Percentiles rank a stretch among this genome's conserved stretches.
These are phyloP conservation scores for Danielia reshetovae DNA, from an alignment of 805 yeast species.

Conservation along the genomic window DNA sequence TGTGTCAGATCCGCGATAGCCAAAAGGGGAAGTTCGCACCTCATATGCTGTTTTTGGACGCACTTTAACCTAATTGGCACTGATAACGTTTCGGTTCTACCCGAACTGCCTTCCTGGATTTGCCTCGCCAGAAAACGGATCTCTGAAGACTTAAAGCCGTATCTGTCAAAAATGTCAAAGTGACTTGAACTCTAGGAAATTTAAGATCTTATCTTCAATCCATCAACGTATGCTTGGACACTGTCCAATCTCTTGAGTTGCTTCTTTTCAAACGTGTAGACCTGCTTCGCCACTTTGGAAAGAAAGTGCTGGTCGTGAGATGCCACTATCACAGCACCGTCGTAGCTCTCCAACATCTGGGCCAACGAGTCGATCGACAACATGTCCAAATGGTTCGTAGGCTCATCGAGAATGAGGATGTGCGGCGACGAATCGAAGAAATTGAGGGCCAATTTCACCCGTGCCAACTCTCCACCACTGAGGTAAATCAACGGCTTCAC, in stretches of 20 bases:
- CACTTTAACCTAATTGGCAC: no score
- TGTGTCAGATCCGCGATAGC: no score
- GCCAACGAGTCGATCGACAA: slow-evolving; percentile 1
- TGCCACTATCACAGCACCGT: slow-evolving; percentile 1
- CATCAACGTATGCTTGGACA: neutral
- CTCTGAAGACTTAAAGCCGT: no score
- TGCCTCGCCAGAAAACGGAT: no score
- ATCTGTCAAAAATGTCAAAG: no score
- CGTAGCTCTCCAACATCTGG: neutral
- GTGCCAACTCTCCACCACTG: slow-evolving; percentile 1
- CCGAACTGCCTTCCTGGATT: no score
- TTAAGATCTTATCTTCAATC: no score
- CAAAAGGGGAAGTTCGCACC: no score
- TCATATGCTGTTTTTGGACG: no score
- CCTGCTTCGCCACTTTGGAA: neutral
- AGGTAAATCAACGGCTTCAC: neutral
- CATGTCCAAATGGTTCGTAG: slow-evolving; percentile 1
- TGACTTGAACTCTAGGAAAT: no score
- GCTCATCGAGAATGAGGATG: neutral
- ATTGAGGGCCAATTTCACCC: neutral
- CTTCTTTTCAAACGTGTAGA: slow-evolving; percentile 1
- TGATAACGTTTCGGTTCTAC: no score
- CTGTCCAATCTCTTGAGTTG: neutral
- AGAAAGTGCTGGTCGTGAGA: slow-evolving; percentile 2
- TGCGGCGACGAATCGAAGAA: slow-evolving; percentile 1